Percentiles rank a stretch among this genome's conserved stretches.
phyloP scores from a whole-genome alignment of 2,329 filamentous ascomycete genomes.

The Monilinia laxa region DNA sequence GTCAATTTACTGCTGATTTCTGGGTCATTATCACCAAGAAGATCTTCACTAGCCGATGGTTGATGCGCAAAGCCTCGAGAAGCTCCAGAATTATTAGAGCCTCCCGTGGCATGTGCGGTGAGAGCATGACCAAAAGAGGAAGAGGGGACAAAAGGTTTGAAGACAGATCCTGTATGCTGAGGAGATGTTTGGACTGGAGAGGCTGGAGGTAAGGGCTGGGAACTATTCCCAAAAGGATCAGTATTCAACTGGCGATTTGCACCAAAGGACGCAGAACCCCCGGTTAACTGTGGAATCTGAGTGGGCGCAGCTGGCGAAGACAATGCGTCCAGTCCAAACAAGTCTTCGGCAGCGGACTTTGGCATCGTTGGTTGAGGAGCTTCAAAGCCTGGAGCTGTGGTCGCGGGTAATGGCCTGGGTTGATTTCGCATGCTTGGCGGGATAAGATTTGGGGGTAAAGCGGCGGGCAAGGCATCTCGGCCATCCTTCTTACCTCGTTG shows the following conservation, averaged over 20 bases:
- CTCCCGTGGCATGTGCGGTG: conserved; percentile 72
- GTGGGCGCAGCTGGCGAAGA: conserved; percentile 50
- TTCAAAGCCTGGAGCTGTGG: conserved; percentile 47
- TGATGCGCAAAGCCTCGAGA: conserved; percentile 45
- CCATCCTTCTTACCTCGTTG: conserved; percentile 72
- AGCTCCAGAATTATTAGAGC: conserved; percentile 43
- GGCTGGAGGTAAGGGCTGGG: conserved; percentile 32
- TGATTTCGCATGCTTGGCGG: conserved; percentile 80
- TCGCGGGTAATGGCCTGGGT: conserved; percentile 47
- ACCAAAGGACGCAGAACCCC: conserved; percentile 63
- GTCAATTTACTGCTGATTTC: conserved; percentile 86
- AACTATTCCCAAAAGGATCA: conserved; percentile 46
- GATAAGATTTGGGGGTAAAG: conserved; percentile 77
- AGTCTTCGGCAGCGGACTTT: conserved; percentile 85
- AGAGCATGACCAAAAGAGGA: conserved; percentile 88
- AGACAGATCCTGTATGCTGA: conserved; percentile 46
- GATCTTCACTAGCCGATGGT: conserved; percentile 67
- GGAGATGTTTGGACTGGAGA: conserved; percentile 35
- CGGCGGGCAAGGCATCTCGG: conserved; percentile 62
- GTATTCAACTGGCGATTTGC: conserved; percentile 43
- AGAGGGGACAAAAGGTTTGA: conserved; percentile 89
- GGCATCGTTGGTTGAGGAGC: conserved; percentile 49
- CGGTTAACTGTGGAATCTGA: conserved; percentile 67
- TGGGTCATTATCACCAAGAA: conserved; percentile 86
- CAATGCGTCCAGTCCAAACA: conserved; percentile 86